A percentile compares a stretch with the other conserved stretches of the same genome.
These are phyloP conservation scores for Pogostemon cablin DNA, from an alignment of 257 asterid species.

Conservation along the genomic window DNA sequence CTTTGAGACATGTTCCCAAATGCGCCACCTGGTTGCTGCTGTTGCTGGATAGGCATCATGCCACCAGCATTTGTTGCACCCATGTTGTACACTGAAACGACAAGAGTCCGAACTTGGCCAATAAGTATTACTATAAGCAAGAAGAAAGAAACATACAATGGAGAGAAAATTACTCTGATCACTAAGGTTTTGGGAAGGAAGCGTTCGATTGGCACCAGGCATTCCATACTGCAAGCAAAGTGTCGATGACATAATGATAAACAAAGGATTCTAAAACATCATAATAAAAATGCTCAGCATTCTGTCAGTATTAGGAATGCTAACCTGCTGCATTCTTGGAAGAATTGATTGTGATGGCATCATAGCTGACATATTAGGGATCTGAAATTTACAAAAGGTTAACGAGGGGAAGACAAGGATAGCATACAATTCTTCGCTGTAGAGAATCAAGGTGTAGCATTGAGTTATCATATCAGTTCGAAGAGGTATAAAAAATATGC, in stretches of 20 bases:
- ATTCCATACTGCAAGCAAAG: constrained; percentile 69
- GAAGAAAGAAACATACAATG: not conserved
- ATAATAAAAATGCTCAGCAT: constrained; percentile 4
- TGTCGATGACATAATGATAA: constrained; percentile 5
- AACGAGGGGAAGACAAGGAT: constrained; percentile 31
- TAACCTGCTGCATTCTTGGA: constrained; percentile 92
- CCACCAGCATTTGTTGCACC: constrained; percentile 69
- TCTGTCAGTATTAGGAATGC: constrained; percentile 31
- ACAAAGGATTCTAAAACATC: constrained; percentile 3
- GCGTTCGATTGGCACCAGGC: constrained; percentile 67
- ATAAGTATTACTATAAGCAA: not conserved
- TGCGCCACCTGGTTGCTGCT: constrained; percentile 52
- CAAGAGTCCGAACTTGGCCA: not conserved
- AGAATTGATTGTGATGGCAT: constrained; percentile 77
- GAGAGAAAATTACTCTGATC: constrained; percentile 71
- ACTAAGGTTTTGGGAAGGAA: constrained; percentile 70
- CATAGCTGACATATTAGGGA: constrained; percentile 90
- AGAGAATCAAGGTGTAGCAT: constrained; percentile 19
- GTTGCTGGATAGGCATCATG: constrained; percentile 82
- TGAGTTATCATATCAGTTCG: constrained; percentile 9
- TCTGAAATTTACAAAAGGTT: constrained; percentile 53
- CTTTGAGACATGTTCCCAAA: constrained; percentile 79
- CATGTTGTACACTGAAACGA: constrained; percentile 74
- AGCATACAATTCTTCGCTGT: constrained; percentile 22
- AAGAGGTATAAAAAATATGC: constrained; percentile 18